Evolutionary conservation across 495 filamentous ascomycete genomes (phyloP).

Genomic region (Neurospora sp.): DNA sequence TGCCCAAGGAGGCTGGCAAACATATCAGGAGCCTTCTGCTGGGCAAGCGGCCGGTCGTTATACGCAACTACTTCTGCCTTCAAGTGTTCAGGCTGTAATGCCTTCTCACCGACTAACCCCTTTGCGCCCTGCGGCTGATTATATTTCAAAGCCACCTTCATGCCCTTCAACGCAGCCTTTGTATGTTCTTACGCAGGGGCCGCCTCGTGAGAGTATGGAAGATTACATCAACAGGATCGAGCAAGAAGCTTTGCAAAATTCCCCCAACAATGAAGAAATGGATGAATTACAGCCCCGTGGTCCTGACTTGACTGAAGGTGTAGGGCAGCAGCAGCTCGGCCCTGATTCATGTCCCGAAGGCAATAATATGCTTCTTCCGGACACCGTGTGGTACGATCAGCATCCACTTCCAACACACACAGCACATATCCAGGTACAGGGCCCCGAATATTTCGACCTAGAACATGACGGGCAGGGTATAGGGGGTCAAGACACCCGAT

Average conservation of each 20-base stretch:
- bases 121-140: not conserved
- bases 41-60: not conserved
- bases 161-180: not conserved
- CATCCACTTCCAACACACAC: not conserved
- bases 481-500: not conserved
- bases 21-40: not conserved
- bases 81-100: not conserved
- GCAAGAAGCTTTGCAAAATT: slow-evolving; percentile 11
- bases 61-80: not conserved
- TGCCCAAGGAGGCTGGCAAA: not conserved
- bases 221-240: slow-evolving; percentile 33
- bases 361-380: not conserved
- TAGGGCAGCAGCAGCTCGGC: not conserved
- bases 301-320: not conserved
- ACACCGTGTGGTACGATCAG: not conserved
- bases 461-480: not conserved
- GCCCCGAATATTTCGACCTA: not conserved
- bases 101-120: not conserved
- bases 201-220: slow-evolving; percentile 19
- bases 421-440: not conserved
- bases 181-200: not conserved
- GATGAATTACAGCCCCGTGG: not conserved
- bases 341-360: not conserved
- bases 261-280: not conserved
- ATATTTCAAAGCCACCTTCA: not conserved